Evolutionary conservation across 768 basidiomycete species (phyloP), one percentile per base, ranked within the genome.

Genomic region (Coprinellus aureogranulatus): DNA sequence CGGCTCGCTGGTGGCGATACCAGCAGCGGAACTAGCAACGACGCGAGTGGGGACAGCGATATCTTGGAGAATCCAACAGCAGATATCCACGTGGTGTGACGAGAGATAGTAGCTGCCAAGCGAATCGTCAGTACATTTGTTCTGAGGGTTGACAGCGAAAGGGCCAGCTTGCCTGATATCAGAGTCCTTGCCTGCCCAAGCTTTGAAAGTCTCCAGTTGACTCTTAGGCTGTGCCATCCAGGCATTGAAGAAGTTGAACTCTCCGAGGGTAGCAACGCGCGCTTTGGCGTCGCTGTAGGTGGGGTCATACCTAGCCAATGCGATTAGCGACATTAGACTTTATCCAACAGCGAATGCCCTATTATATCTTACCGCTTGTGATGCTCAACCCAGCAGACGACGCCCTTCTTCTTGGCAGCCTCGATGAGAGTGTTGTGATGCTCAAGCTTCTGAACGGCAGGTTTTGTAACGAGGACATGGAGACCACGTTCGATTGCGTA

Each of bases 181-280:
- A 31, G 90, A 92, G 70, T 94, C 92, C 72, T 88, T 92, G 37
- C 94, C 94, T 25, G 94, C 94, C 94, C 94, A 97, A 6, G 90
- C 90, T 56, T 86, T 86, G 84, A 96, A 97, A 0, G 94, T 96
- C 72, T 94, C 91, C 26, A 97, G 81, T 72, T 97, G 94, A 65
- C 84, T 87, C 75, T 97, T 97, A 42, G 94, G 94, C 71, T 96
- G 94, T 67, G 90, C 93, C 94, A 97, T 97, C 92, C 94, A 96
- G 37, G 93, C 91, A 63, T 78, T 91, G 84, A 94, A 96, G 74
- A 93, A 96, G 75, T 94, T 96, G 76, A 94, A 93, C 71, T 95
- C 92, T 31, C 94, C 92, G 25, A 95, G 79, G 6, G 81, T 73
- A 26, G 79, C 81, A 27, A 89, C 89, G 53, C 88, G 86, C 3